Percentiles rank a stretch among this genome's conserved stretches.
phyloP scores from a whole-genome alignment of 371 early-diverging fungal genomes.

The Cokeromyces recurvatus region DNA sequence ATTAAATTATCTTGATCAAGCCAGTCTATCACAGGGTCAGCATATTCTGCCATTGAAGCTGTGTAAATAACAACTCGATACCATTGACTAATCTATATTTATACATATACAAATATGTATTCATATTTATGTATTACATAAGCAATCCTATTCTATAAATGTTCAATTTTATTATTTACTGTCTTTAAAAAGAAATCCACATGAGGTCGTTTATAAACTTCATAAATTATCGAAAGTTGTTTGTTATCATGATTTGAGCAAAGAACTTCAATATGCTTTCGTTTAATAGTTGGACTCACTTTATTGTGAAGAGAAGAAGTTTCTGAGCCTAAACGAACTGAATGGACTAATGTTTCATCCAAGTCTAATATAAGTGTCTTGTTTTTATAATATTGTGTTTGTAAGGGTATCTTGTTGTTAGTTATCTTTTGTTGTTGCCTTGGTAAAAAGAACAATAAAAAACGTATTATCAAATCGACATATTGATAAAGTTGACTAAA shows the following conservation, averaged over 20 bases:
- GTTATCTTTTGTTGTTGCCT: no score
- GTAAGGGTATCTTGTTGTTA: conserved; percentile 14
- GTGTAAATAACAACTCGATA: conserved; percentile 98
- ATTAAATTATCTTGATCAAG: conserved; percentile 83
- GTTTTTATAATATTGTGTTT: conserved; percentile 35
- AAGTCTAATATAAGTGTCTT: conserved; percentile 95
- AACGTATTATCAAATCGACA: conserved; percentile 8
- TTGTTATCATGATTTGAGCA: conserved; percentile 56
- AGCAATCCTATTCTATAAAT: no score
- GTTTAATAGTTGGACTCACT: conserved; percentile 29
- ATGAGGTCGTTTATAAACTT: conserved; percentile 95
- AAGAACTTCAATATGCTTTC: conserved; percentile 77
- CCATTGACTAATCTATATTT: conserved; percentile 81
- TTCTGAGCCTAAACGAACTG: conserved; percentile 43
- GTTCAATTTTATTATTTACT: no score
- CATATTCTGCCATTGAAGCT: conserved; percentile 96
- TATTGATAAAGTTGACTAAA: conserved; percentile 13
- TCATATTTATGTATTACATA: no score
- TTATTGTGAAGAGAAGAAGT: conserved; percentile 10
- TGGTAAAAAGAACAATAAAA: conserved; percentile 3
- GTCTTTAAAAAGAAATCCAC: conserved; percentile 92
- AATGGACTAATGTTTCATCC: conserved; percentile 96
- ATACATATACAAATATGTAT: neutral
- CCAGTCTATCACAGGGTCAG: conserved; percentile 95
- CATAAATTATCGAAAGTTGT: conserved; percentile 86